These are phyloP conservation scores for Talaromyces atroroseus DNA, from an alignment of 2,329 filamentous ascomycete genomes.

Conservation along the genomic window DNA sequence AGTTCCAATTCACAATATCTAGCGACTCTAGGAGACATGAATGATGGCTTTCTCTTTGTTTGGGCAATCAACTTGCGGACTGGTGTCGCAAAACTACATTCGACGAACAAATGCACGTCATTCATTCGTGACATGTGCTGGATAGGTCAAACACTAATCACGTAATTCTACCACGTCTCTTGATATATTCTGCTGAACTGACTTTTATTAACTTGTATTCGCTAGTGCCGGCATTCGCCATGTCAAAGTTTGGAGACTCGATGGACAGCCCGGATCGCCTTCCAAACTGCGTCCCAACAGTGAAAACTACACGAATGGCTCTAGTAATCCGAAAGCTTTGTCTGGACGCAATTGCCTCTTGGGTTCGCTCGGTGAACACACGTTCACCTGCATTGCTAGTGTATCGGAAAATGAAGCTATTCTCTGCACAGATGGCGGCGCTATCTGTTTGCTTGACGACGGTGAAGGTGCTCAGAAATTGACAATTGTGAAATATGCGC, in stretches of 20 bases:
- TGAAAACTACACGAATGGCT: constrained; percentile 30
- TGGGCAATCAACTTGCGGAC: constrained; percentile 82
- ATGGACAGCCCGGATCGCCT: constrained; percentile 55
- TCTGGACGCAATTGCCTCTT: constrained; percentile 83
- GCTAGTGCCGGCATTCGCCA: constrained; percentile 70
- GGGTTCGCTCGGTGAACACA: constrained; percentile 72
- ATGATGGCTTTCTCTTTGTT: constrained; percentile 90
- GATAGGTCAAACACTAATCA: constrained; percentile 79
- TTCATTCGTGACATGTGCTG: constrained; percentile 81
- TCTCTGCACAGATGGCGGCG: constrained; percentile 79
- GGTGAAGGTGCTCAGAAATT: constrained; percentile 66
- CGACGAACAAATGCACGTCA: constrained; percentile 88
- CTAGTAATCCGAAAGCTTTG: constrained; percentile 60
- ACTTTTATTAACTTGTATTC: not conserved
- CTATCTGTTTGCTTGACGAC: constrained; percentile 84
- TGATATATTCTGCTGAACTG: constrained; percentile 13
- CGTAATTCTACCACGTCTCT: constrained; percentile 41
- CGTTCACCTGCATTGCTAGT: constrained; percentile 70
- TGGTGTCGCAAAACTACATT: constrained; percentile 71
- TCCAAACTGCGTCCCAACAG: constrained; percentile 54
- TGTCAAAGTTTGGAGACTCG: constrained; percentile 87
- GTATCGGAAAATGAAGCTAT: constrained; percentile 71
- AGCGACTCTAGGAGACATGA: constrained; percentile 79
- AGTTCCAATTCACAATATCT: constrained; percentile 80
- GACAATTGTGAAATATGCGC: constrained; percentile 58